Evolutionary conservation across 2,329 filamentous ascomycete genomes (phyloP), one percentile per base, ranked within the genome.

Genomic region (Tolypocladium tundrense): DNA sequence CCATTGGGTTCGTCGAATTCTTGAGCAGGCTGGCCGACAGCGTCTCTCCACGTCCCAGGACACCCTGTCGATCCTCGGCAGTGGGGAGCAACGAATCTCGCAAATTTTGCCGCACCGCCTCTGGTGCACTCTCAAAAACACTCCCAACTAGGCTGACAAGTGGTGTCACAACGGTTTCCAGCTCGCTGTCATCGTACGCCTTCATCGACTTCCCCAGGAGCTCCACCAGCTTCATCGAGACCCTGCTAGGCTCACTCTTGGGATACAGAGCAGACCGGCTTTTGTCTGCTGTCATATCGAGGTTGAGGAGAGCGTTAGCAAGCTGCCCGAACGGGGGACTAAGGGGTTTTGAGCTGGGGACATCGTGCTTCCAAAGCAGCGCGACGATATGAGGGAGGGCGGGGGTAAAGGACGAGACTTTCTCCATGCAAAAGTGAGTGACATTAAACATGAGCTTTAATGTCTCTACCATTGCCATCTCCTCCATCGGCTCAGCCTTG

Each of bases 371-470:
- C 62, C 80, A 81, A 37, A 97, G 76, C 21, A 97, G 81, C 51
- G 83, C 81, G 58, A 92, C 77, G 35, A 97, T 82, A 59, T 85
- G 79, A 13, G 85, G 80, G 48, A 95, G 80, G 3, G 87, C 84
- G 27, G 81, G 75, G 1, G 84, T 84, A 67, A 97, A 95, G 0
- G 77, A 73, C 0, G 76, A 70, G 5, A 75, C 73, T 33, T 87
- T 78, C 48, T 86, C 79, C 4, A 85, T 83, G 63, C 87, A 88
- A 66, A 86, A 85, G 65, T 92, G 86, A 1, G 88, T 88, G 56
- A 96, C 79, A 71, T 97, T 97, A 78, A 95, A 97, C 55, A 96
- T 75, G 45, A 97, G 79, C 68, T 96, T 97, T 54, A 94, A 76
- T 0, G 88, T 93, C 71, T 97, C 93, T 10, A 79, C 80, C 42